Percentiles rank a stretch among this genome's conserved stretches.
phyloP scores from a whole-genome alignment of 805 yeast genomes.

The Candida xyloterini region DNA sequence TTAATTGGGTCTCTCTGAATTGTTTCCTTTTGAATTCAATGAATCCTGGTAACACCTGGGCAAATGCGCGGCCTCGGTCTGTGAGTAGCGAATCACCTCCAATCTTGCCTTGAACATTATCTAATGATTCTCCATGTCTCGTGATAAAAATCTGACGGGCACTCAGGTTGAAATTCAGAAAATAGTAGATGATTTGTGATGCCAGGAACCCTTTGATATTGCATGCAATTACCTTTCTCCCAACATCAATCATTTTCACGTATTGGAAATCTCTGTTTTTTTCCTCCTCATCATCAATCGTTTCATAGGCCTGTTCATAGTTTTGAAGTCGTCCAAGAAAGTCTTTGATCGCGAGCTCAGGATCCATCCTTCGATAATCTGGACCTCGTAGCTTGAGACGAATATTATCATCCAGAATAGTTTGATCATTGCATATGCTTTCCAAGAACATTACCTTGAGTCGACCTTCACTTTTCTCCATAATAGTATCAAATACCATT shows the following conservation, averaged over 20 bases:
- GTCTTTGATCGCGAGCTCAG: slow-evolving; percentile 72
- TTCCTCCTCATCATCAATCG: slow-evolving; percentile 74
- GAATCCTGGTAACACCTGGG: slow-evolving; percentile 70
- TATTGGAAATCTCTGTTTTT: slow-evolving; percentile 68
- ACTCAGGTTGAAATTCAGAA: slow-evolving; percentile 81
- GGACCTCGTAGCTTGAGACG: slow-evolving; percentile 87
- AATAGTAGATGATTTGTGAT: slow-evolving; percentile 87
- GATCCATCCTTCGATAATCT: slow-evolving; percentile 85
- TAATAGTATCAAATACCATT: slow-evolving; percentile 55
- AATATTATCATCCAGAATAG: slow-evolving; percentile 76
- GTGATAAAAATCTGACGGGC: slow-evolving; percentile 94
- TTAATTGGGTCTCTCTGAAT: slow-evolving; percentile 62
- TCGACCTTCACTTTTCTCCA: slow-evolving; percentile 52
- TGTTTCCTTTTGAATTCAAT: slow-evolving; percentile 66
- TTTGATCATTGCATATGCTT: slow-evolving; percentile 78
- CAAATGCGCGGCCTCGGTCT: slow-evolving; percentile 70
- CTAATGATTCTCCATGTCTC: slow-evolving; percentile 89
- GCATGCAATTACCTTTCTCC: slow-evolving; percentile 88
- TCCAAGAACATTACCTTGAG: slow-evolving; percentile 83
- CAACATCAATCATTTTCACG: slow-evolving; percentile 94
- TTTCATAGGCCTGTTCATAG: slow-evolving; percentile 85
- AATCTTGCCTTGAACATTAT: slow-evolving; percentile 78
- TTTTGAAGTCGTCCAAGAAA: slow-evolving; percentile 77
- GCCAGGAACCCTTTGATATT: slow-evolving; percentile 85
- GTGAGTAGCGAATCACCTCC: slow-evolving; percentile 91